Evolutionary conservation across 1,284 basidiomycete genomes (phyloP).

Genomic region (Fomitiporia mediterranea): DNA sequence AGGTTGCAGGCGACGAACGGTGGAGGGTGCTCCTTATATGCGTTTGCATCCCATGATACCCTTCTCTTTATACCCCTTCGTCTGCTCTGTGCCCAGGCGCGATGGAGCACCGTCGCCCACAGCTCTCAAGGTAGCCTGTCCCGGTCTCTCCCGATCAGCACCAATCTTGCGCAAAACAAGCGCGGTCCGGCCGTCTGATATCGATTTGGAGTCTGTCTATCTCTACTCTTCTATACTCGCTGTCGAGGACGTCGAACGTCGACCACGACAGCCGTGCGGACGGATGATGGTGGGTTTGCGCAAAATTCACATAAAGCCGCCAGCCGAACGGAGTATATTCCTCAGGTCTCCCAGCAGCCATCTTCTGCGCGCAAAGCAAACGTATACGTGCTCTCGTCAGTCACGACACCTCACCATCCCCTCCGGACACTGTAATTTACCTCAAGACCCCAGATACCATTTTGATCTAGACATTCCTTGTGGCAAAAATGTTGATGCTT

Average conservation of each 20-base stretch:
- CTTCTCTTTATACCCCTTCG: neutral
- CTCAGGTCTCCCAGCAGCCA: neutral
- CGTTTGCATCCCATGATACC: slow-evolving; percentile 10
- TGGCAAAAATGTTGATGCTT: neutral
- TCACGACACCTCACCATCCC: neutral
- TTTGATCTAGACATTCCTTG: neutral
- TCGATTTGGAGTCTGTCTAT: neutral
- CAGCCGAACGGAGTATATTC: slow-evolving; percentile 1
- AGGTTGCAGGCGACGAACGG: neutral
- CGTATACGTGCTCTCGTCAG: neutral
- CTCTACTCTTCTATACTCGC: neutral
- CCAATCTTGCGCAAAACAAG: neutral
- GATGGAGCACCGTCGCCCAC: slow-evolving; percentile 1
- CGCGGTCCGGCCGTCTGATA: neutral
- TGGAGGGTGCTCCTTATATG: slow-evolving; percentile 7
- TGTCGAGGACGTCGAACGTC: neutral
- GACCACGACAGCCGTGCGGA: neutral
- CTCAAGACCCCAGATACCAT: neutral
- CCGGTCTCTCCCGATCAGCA: slow-evolving; percentile 11
- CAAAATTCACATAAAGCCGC: neutral
- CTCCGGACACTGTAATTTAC: neutral
- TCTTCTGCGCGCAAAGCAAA: neutral
- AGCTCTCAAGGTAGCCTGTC: neutral
- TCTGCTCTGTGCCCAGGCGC: neutral
- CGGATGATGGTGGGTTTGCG: neutral